Base-by-base conservation (phyloP, 2,329 filamentous ascomycete species). In the Fonsecaea erecta region DNA sequence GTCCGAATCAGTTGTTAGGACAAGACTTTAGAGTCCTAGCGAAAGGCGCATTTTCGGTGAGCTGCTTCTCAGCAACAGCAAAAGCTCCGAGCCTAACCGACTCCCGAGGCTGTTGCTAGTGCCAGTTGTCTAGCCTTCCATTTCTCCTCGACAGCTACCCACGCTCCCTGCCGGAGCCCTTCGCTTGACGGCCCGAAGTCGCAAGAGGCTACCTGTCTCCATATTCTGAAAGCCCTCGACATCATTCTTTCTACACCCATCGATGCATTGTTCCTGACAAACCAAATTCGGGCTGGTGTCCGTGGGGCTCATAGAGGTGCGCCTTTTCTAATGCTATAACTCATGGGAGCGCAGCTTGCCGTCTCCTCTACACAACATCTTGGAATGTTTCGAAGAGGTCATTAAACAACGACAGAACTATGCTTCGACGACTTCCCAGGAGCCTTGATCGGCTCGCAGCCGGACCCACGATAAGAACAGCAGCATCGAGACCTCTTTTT, bases 371-470 rank as follows among this genome's bases (percentile, higher is more conserved):
- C n/a, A 32, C 28, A 24, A 48, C 24, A 18, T 9, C 30, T 48
- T 58, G 43, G 35, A 35, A 52, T 40, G 46, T 60, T 24, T 46
- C 30, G 18, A 34, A 58, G 32, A 16, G 35, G 51, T 18, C 21
- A 60, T 4, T 30, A 35, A 30, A 48, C n/a, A n/a, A 64, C 30
- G 26, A 9, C 21, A 53, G 18, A 21, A 64, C 32, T 12, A 71
- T 70, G 68, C 46, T 71, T 43, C 57, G 62, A 54, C 62, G 62
- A 60, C 54, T 68, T 37, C 65, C 68, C 26, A 67, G 54, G 63
- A 66, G 61, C 58, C 57, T 71, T 9, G 56, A 60, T 14, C 65
- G 67, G 64, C 67, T 68, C 26, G 37, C 65, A 40, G 43, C 56
- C 32, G 35, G 65, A 61, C 53, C 43, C 11, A 40, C 57, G 21